phyloP scores from a whole-genome alignment of 2,329 filamentous ascomycete genomes.

The Trichoderma afroharzianum region DNA sequence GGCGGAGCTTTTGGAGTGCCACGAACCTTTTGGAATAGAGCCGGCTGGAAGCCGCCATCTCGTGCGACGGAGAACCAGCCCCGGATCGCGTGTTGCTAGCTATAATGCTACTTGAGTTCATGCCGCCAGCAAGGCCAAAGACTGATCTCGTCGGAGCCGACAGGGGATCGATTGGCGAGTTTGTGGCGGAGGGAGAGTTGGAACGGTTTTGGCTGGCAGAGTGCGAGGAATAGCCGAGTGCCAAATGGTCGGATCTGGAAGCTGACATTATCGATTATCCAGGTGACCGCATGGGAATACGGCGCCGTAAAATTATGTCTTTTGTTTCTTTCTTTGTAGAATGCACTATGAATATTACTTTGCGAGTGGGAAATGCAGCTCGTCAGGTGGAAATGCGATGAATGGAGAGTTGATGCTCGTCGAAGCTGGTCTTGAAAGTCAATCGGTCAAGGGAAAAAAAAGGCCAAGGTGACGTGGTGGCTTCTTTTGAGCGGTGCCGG shows the following conservation, averaged over 20 bases:
- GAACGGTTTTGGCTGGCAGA: constrained; percentile 64
- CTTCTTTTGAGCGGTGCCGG: constrained; percentile 2
- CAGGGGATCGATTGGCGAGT: constrained; percentile 73
- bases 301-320: constrained; percentile 18
- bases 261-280: constrained; percentile 91
- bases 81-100: constrained; percentile 66
- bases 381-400: constrained; percentile 12
- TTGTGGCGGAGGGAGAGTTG: constrained; percentile 73
- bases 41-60: constrained; percentile 67
- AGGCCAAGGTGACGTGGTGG: constrained; percentile 15
- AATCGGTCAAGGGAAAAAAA: constrained; percentile 12
- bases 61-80: constrained; percentile 94
- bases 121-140: constrained; percentile 63
- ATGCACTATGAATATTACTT: constrained; percentile 13
- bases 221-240: constrained; percentile 75
- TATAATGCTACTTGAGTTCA: constrained; percentile 59
- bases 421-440: constrained; percentile 13
- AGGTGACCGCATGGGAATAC: constrained; percentile 46
- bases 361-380: background rate
- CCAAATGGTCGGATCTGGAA: constrained; percentile 80
- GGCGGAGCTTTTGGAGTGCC: constrained; percentile 19
- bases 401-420: constrained; percentile 12
- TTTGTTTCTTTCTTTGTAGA: background rate
- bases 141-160: constrained; percentile 64
- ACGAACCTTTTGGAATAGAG: constrained; percentile 90